phyloP scores from a whole-genome alignment of 768 basidiomycete genomes.

The Pisolithus orientalis region DNA sequence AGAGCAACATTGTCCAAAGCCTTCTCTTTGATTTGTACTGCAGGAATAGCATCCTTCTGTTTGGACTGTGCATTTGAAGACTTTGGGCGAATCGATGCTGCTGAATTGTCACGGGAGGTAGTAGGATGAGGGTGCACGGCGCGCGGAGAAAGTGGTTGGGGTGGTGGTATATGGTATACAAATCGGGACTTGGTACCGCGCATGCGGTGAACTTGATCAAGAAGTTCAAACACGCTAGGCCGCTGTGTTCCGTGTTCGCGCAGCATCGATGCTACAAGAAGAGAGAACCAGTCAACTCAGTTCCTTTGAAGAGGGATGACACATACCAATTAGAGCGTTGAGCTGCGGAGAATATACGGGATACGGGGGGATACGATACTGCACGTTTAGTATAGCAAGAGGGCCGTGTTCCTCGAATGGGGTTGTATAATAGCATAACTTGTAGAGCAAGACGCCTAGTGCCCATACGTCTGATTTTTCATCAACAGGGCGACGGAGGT shows the following conservation, averaged over 20 bases:
- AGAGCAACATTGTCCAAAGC: conserved; percentile 67
- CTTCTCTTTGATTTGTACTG: conserved; percentile 66
- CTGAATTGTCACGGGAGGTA: conserved; percentile 31
- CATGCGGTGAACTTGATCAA: conserved; percentile 75
- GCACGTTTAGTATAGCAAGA: conserved; percentile 92
- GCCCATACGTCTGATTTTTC: conserved; percentile 99
- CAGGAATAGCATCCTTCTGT: conserved; percentile 36
- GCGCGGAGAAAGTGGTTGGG: conserved; percentile 42
- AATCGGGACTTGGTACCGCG: conserved; percentile 83
- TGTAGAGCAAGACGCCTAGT: conserved; percentile 92
- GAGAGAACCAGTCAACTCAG: conserved; percentile 8
- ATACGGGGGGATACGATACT: conserved; percentile 87
- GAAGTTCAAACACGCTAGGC: conserved; percentile 83
- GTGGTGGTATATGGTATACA: conserved; percentile 53
- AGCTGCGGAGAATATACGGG: conserved; percentile 81
- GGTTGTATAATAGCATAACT: conserved; percentile 98
- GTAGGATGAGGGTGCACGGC: conserved; percentile 23
- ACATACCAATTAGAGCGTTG: conserved; percentile 75
- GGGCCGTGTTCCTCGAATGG: conserved; percentile 98
- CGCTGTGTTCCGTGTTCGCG: conserved; percentile 84
- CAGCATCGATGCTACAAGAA: conserved; percentile 74
- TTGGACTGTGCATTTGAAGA: conserved; percentile 12
- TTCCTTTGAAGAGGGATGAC: conserved; percentile 1
- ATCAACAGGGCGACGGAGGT: conserved; percentile 75
- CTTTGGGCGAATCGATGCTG: conserved; percentile 34